These are phyloP conservation scores for Solanum boliviense DNA, from an alignment of 257 asterid genomes.

Conservation along the genomic window DNA sequence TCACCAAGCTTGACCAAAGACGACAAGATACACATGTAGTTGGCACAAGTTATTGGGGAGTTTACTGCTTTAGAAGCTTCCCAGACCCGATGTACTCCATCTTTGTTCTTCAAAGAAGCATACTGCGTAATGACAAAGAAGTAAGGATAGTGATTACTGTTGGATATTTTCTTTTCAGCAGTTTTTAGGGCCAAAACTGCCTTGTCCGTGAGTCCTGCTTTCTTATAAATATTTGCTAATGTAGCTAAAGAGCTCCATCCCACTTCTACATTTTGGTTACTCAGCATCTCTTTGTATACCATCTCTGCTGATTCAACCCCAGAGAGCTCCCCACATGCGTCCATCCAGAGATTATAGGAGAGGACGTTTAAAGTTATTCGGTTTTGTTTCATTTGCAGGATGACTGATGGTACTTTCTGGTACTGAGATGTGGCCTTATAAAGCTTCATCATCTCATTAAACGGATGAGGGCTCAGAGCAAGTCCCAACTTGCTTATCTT, in stretches of 20 bases:
- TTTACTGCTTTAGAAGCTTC: constrained; percentile 14
- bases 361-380: constrained; percentile 22
- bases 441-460: constrained; percentile 38
- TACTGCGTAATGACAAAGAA: constrained; percentile 21
- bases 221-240: constrained; percentile 21
- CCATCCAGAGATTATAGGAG: constrained; percentile 35
- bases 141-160: constrained; percentile 19
- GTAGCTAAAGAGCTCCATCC: constrained; percentile 30
- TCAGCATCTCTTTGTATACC: constrained; percentile 23
- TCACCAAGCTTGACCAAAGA: constrained; percentile 30
- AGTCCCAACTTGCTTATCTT: constrained; percentile 19
- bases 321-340: constrained; percentile 20
- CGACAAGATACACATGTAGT: constrained; percentile 27
- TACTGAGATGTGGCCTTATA: constrained; percentile 23
- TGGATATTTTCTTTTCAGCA: constrained; percentile 24
- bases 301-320: constrained; percentile 20
- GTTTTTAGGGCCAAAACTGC: constrained; percentile 15
- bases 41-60: constrained; percentile 16
- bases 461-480: constrained; percentile 19
- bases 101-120: constrained; percentile 23
- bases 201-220: constrained; percentile 8
- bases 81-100: constrained; percentile 26
- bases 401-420: constrained; percentile 19
- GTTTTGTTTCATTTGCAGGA: constrained; percentile 26
- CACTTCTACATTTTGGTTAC: constrained; percentile 13